phyloP scores from a whole-genome alignment of 2,329 filamentous ascomycete species.

The Chalara sp. region DNA sequence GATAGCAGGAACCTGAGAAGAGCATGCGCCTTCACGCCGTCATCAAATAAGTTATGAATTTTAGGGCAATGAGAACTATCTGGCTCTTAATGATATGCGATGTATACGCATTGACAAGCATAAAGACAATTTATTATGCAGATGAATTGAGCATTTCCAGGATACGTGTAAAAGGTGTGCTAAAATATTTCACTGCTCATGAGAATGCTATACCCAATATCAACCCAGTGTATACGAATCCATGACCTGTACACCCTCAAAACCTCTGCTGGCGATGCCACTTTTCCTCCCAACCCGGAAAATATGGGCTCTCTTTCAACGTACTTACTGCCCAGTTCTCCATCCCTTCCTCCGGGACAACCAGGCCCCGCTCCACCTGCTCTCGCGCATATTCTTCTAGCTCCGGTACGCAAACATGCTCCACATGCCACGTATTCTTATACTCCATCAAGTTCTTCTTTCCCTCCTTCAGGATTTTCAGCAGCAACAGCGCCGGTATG shows the following conservation, averaged over 20 bases:
- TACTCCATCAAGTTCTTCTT: constrained; percentile 69
- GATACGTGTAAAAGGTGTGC: no score
- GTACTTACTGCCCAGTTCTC: constrained; percentile 51
- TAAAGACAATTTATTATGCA: no score
- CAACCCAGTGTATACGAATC: no score
- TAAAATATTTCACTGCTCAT: no score
- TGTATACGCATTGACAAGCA: no score
- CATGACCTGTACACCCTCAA: constrained; percentile 6
- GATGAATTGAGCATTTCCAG: no score
- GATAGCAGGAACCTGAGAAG: no score
- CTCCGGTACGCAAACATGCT: constrained; percentile 62
- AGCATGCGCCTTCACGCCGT: no score
- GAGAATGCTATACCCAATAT: no score
- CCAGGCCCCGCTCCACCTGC: constrained; percentile 56
- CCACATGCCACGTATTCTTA: constrained; percentile 75
- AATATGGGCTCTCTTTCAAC: constrained; percentile 69
- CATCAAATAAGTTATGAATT: no score
- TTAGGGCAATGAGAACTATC: no score
- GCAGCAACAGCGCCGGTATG: constrained; percentile 60
- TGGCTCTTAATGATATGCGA: no score
- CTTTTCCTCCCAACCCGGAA: constrained; percentile 68
- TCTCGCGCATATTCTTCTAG: constrained; percentile 57
- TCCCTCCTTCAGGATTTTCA: constrained; percentile 64
- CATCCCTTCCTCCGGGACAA: constrained; percentile 32
- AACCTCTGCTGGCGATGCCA: constrained; percentile 62